Base-by-base conservation (phyloP, 352 stramenopile species). In the Peronospora destructor region DNA sequence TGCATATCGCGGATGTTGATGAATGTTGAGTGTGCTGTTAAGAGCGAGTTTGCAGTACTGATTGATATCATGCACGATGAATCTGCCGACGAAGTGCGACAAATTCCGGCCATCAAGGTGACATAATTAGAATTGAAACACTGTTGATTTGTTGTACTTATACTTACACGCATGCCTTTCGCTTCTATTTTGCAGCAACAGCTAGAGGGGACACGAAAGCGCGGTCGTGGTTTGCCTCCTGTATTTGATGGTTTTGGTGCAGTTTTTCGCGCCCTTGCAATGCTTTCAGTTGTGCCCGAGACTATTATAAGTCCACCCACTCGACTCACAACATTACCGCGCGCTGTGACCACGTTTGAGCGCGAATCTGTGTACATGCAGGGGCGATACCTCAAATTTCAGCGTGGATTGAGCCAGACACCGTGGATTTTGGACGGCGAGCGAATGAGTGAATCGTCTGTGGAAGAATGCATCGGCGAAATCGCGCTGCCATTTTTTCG, bases 371-470 rank as follows among this genome's bases (percentile, higher is more conserved):
- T 96, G 16, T 96, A 92, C 56, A 53, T 97, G 26, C 75, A 87
- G 26, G 89, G 89, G 2, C 72, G 85, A 12, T 97, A 97, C 71
- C 70, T 91, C 41, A 97, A 97, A 63, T 87, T 87, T 49, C 68
- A 85, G 55, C 81, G 90, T 12, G 87, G 85, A 3, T 56, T 97
- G 38, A 95, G 82, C 51, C 90, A 97, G 62, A 94, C 85, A 26
- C 85, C 86, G 10, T 97, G 90, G 90, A 69, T 94, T 38, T 59
- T 97, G 13, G 85, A 96, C 17, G 86, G 84, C 14, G 55, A 80
- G 36, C 76, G 84, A 30, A 87, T 94, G 61, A 86, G 82, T 30
- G 82, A 91, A 34, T 88, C 76, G 14, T 95, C 84, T 0, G 90
- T 97, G 12, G 85, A 97, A 53, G 88, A 96, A 49, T 75, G 71